Conservation (phyloP, 2,329 filamentous ascomycete genomes). For the Trichoderma gracile region DNA sequence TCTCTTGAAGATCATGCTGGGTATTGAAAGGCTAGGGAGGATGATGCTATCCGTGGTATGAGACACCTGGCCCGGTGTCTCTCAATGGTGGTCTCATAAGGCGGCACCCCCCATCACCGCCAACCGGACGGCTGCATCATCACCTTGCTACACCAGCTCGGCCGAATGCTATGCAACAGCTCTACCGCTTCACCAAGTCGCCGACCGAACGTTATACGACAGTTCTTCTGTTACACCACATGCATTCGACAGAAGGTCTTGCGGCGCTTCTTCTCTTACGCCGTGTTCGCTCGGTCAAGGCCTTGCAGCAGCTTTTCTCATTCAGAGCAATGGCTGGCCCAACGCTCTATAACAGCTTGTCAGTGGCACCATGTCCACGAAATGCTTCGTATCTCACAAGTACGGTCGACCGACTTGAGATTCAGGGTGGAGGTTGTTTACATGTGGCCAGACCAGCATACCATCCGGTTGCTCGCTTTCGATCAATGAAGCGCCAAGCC, state of each 20-base stretch:
- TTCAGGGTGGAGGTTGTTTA: not conserved
- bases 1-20: slow-evolving; percentile 80
- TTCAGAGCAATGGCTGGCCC: no score
- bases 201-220: no score
- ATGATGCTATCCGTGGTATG: slow-evolving; percentile 72
- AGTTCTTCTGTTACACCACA: not conserved
- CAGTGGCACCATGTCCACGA: no score
- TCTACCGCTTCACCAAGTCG: slow-evolving; percentile 61
- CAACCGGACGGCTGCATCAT: slow-evolving; percentile 79
- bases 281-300: no score
- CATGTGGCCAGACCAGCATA: not conserved
- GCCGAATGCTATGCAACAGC: slow-evolving; percentile 67
- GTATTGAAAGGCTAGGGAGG: slow-evolving; percentile 72
- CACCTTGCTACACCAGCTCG: slow-evolving; percentile 79
- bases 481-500: slow-evolving; percentile 40
- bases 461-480: slow-evolving; percentile 42
- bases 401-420: no score
- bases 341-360: no score
- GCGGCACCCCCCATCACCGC: slow-evolving; percentile 74
- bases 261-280: no score
- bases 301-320: no score
- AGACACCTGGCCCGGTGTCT: slow-evolving; percentile 82
- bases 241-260: slow-evolving; percentile 20
- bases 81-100: slow-evolving; percentile 79
- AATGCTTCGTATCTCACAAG: no score